Base-by-base conservation (phyloP, 805 yeast genomes). In the Lipomyces yamanashiensis region DNA sequence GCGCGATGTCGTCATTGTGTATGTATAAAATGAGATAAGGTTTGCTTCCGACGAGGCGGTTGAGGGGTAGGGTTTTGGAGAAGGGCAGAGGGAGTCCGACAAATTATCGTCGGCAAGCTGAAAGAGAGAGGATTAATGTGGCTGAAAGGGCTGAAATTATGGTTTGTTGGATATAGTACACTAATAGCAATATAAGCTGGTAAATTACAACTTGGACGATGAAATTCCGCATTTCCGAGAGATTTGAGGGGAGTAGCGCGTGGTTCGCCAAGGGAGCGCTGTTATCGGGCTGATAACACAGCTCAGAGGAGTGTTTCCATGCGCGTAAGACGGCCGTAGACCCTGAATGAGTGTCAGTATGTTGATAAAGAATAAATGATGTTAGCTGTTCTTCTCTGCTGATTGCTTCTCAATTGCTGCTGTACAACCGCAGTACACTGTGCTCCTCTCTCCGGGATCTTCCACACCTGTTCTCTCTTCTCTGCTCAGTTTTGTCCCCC, bases 271-370 rank as follows among this genome's bases (percentile, higher is more conserved):
- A 41, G n/a, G 19, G 45, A 19, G 45, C n/a, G 28, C 48, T 17
- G 10, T 8, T 43, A 13, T 43, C 48, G 19, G 19, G 10, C 2
- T 43, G 23, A 8, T 43, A 9, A 17, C 43, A 28, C 43, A 17
- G 50, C 52, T 59, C 47, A 66, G 54, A 66, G 43, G n/a, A 54
- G 64, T 41, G 69, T 64, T 55, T 66, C 69, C 64, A 66, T 64
- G 36, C 61, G 50, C 41, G 69, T 66, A 19, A 66, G 61, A 17
- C 60, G 60, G 19, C 69, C 69, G 53, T 63, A 66, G 12, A 66
- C 69, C 69, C 69, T 66, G 33, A 12, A 21, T 36, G 13, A n/a
- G 21, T 15, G 15, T 13, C 10, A 58, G 40, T n/a, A 43, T 5
- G 50, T 40, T 19, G 23, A 37, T 36, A 40, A 12, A 23, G 39